These are phyloP conservation scores for Pythium chondricola DNA, from an alignment of 352 stramenopile genomes.

Conservation along the genomic window DNA sequence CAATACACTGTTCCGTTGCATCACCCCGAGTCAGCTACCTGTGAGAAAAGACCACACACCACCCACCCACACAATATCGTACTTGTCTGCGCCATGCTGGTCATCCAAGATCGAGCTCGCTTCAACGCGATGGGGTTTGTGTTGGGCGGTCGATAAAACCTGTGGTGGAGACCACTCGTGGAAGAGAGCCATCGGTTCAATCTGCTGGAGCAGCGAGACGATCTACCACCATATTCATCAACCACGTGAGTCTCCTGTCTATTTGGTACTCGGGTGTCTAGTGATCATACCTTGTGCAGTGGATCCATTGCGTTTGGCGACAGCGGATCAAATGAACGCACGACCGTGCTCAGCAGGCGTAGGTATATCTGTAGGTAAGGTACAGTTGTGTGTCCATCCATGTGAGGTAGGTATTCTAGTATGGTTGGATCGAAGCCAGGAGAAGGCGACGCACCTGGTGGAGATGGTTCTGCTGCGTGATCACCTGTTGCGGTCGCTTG, in stretches of 20 bases:
- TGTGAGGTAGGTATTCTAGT: too few relatives aligned
- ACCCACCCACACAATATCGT: background rate
- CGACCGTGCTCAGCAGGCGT: conserved; percentile 45
- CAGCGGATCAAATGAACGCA: conserved; percentile 51
- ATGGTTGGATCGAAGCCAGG: too few relatives aligned
- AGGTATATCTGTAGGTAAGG: conserved; percentile 50
- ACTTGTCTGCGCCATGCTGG: conserved; percentile 45
- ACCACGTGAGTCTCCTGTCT: too few relatives aligned
- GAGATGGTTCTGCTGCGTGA: conserved; percentile 71
- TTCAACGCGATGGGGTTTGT: conserved; percentile 39
- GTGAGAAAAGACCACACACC: background rate
- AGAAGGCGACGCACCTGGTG: conserved; percentile 55
- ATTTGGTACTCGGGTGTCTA: too few relatives aligned
- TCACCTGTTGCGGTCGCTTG: conserved; percentile 31
- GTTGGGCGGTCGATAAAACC: conserved; percentile 34
- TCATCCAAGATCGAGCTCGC: conserved; percentile 58
- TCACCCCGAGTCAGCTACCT: background rate
- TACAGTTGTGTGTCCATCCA: background rate
- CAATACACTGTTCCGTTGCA: too few relatives aligned
- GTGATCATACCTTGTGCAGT: conserved; percentile 54
- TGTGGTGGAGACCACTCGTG: conserved; percentile 68
- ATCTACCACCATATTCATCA: conserved; percentile 29
- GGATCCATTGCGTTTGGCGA: conserved; percentile 39
- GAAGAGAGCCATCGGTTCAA: conserved; percentile 69
- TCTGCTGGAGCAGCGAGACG: conserved; percentile 43